Conservation (phyloP, 208 protist genomes). For the Trypanosoma rangeli region DNA sequence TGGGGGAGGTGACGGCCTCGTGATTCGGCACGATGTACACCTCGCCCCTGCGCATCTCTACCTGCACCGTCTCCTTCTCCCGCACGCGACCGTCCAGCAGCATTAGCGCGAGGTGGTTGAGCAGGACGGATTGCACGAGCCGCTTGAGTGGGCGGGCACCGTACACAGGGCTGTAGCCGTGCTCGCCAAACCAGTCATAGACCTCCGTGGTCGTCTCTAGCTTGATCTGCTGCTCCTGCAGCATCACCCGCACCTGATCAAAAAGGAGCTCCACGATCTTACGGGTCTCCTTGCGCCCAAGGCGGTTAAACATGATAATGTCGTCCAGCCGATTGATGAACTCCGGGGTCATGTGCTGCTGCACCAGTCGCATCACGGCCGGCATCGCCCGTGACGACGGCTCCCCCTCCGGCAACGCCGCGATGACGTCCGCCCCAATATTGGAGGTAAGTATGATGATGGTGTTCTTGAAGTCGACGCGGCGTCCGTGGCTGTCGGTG, state of each 20-base stretch:
- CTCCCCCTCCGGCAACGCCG: conserved; percentile 57
- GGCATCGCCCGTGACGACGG: conserved; percentile 50
- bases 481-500: conserved; percentile 96
- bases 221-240: conserved; percentile 87
- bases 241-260: conserved; percentile 56
- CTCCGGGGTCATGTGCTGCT: conserved; percentile 94
- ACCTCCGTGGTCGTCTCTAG: conserved; percentile 69
- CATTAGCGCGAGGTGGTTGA: conserved; percentile 92
- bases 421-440: conserved; percentile 91
- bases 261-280: conserved; percentile 94
- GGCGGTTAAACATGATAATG: conserved; percentile 96
- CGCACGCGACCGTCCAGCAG: conserved; percentile 80
- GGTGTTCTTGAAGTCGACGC: conserved; percentile 97
- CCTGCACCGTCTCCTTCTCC: conserved; percentile 64
- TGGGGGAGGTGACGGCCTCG: conserved; percentile 31
- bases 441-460: conserved; percentile 99
- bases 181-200: conserved; percentile 75
- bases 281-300: conserved; percentile 77
- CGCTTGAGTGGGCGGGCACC: conserved; percentile 95
- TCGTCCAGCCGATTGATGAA: conserved; percentile 99
- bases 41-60: conserved; percentile 44
- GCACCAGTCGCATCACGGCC: conserved; percentile 89
- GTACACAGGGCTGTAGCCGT: conserved; percentile 93
- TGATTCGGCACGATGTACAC: conserved; percentile 73
- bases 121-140: conserved; percentile 89